phyloP scores from a whole-genome alignment of 139 green algal genomes.

The Chlorella sp. region DNA sequence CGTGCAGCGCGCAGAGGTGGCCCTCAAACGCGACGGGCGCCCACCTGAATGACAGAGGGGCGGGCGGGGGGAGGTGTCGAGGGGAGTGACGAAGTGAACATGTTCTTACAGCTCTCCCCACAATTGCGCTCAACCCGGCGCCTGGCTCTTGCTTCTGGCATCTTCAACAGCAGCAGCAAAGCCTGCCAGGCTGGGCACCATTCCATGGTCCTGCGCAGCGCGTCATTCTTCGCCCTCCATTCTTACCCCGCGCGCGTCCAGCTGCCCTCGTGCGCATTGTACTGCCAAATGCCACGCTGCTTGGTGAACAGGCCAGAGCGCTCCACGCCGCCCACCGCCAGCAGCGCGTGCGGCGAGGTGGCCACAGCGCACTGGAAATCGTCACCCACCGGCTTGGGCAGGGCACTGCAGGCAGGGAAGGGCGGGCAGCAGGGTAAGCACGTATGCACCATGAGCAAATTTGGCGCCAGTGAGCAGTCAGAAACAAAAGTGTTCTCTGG shows the following conservation, averaged over 20 bases:
- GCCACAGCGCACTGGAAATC: slow-evolving; percentile 16
- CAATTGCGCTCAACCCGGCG: no score
- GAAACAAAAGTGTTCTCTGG: background rate
- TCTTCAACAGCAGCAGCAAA: no score
- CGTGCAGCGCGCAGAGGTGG: slow-evolving; percentile 4
- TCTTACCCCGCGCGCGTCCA: slow-evolving; percentile 21
- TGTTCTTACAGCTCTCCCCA: no score
- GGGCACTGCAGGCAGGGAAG: background rate
- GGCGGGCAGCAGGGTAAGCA: no score
- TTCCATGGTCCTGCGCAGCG: background rate
- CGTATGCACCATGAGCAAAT: background rate
- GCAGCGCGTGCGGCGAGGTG: background rate
- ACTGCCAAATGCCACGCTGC: slow-evolving; percentile 25
- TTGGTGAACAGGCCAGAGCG: background rate
- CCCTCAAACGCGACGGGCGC: slow-evolving; percentile 11
- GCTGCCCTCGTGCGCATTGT: slow-evolving; percentile 1
- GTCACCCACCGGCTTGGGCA: slow-evolving; percentile 15
- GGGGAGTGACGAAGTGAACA: background rate
- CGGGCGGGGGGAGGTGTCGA: background rate
- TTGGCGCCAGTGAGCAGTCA: background rate
- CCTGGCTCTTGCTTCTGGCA: no score
- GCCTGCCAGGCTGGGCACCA: no score
- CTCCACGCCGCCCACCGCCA: slow-evolving; percentile 23
- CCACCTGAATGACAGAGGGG: background rate
- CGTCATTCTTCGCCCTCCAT: background rate